Percentiles rank a stretch among this genome's conserved stretches.
Evolutionary conservation across 2,329 filamentous ascomycete species (phyloP).

Genomic region (Colletotrichum gloeosporioides): DNA sequence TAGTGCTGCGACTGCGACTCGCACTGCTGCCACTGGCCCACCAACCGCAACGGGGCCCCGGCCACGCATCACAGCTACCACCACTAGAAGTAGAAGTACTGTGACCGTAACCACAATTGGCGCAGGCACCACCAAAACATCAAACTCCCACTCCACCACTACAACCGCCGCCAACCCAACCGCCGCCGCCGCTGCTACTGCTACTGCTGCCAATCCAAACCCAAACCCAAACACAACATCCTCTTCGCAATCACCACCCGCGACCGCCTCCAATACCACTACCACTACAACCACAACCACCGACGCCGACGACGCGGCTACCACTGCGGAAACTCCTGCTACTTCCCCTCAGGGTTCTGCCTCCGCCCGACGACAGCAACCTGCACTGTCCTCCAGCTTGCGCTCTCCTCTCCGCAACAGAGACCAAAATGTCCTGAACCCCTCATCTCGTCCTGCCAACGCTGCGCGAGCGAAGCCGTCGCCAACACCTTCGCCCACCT

Average conservation of each 20-base stretch:
- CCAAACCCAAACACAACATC: neutral
- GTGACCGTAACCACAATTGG: neutral
- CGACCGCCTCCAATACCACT: neutral
- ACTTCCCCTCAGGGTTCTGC: neutral
- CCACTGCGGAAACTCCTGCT: neutral
- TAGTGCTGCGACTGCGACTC: neutral
- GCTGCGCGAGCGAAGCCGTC: slow-evolving; percentile 20
- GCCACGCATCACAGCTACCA: slow-evolving; percentile 14
- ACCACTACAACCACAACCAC: neutral
- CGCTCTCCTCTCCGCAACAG: slow-evolving; percentile 17
- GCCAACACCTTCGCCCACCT: slow-evolving; percentile 10
- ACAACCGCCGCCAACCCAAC: neutral
- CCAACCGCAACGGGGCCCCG: slow-evolving; percentile 18
- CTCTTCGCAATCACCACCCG: neutral
- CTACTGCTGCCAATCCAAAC: neutral
- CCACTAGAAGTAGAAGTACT: neutral
- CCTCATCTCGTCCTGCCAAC: slow-evolving; percentile 6
- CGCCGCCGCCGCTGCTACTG: neutral
- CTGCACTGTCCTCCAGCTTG: slow-evolving; percentile 19
- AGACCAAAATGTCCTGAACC: slow-evolving; percentile 25
- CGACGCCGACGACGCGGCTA: neutral
- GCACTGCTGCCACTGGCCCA: slow-evolving; percentile 14
- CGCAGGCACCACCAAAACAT: neutral
- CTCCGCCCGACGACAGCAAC: slow-evolving; percentile 7
- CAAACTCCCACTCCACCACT: neutral